A percentile compares a stretch with the other conserved stretches of the same genome.
Conservation (phyloP, 257 asterid genomes). For the Ballota nigra region DNA sequence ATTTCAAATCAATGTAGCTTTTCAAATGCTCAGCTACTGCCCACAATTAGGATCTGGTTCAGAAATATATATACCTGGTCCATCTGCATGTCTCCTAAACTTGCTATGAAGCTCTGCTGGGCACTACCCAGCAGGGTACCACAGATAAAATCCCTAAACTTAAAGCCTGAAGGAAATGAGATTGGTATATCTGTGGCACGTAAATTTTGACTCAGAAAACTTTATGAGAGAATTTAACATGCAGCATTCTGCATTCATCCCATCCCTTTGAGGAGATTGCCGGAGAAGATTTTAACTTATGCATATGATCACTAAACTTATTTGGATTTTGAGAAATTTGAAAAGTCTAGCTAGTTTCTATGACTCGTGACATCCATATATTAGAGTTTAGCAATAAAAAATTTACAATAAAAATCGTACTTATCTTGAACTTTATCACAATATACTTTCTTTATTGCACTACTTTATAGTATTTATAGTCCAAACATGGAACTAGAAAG, state of each 20-base stretch:
- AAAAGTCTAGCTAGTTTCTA: slow-evolving; percentile 12
- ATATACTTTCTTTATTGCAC: neutral
- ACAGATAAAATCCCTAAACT: too few relatives aligned
- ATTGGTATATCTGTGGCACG: neutral
- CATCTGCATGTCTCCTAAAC: neutral
- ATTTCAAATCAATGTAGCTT: slow-evolving; percentile 11
- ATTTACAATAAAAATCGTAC: neutral
- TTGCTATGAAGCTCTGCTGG: too few relatives aligned
- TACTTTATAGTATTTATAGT: neutral
- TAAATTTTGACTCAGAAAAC: neutral
- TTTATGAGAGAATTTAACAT: neutral
- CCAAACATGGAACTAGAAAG: too few relatives aligned
- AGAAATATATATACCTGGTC: neutral
- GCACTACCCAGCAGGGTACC: too few relatives aligned
- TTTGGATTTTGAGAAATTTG: neutral
- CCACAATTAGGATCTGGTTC: slow-evolving; percentile 1
- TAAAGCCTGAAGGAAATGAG: slow-evolving; percentile 2
- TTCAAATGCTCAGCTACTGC: slow-evolving; percentile 4
- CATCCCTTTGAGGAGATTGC: slow-evolving; percentile 5
- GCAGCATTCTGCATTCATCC: neutral
- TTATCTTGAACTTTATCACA: neutral
- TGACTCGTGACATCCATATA: neutral
- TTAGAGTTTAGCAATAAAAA: neutral
- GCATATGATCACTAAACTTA: neutral
- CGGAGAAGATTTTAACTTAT: neutral